Percentiles rank a stretch among this genome's conserved stretches.
phyloP scores from a whole-genome alignment of 1,284 basidiomycete species.

The Heterobasidion irregulare region DNA sequence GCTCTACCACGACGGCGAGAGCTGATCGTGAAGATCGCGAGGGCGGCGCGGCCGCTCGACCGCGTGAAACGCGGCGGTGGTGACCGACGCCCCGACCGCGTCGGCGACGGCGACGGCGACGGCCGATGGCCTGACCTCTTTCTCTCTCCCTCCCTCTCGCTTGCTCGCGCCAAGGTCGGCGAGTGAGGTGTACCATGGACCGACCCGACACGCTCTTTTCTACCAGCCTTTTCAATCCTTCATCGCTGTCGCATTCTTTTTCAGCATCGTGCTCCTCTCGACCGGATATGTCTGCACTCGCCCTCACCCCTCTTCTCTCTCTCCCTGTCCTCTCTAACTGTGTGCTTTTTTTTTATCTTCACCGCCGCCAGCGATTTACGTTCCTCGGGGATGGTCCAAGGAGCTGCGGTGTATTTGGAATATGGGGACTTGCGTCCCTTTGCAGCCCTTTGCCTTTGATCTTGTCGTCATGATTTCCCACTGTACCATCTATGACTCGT shows the following conservation, averaged over 20 bases:
- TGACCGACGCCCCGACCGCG: too few relatives aligned
- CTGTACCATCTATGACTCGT: too few relatives aligned
- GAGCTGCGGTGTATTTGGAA: too few relatives aligned
- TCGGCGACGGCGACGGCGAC: too few relatives aligned
- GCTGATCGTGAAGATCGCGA: constrained; percentile 9
- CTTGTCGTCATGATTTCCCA: too few relatives aligned
- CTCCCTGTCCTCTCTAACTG: background rate
- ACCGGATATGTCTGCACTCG: background rate
- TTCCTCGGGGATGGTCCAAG: too few relatives aligned
- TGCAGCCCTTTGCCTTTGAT: too few relatives aligned
- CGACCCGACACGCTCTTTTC: background rate
- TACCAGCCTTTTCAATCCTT: background rate
- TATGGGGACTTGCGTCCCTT: too few relatives aligned
- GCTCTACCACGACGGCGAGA: constrained; percentile 74
- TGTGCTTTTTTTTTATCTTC: background rate
- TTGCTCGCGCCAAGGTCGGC: background rate
- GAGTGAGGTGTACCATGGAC: background rate
- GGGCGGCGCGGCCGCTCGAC: background rate
- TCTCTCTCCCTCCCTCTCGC: too few relatives aligned
- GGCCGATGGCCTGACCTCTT: too few relatives aligned
- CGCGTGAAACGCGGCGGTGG: too few relatives aligned
- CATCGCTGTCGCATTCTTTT: background rate
- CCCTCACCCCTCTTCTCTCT: background rate
- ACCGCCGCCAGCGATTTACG: background rate
- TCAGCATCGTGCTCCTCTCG: background rate